Evolutionary conservation across 192 early-diverging fungal genomes (phyloP), one percentile per base, ranked within the genome.

Genomic region (Backusella liffmaniae): DNA sequence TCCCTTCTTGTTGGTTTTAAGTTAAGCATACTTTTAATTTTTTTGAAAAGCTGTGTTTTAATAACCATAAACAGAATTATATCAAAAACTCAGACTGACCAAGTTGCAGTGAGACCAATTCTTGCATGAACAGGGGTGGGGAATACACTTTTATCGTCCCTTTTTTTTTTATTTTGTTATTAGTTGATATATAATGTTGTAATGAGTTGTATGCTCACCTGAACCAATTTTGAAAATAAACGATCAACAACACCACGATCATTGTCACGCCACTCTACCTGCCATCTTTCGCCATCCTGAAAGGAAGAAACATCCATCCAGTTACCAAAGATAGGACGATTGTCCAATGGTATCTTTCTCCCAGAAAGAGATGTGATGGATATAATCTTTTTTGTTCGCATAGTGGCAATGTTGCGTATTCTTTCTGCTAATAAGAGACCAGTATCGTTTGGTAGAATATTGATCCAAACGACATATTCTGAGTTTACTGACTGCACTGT

Each of bases 381-480:
- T 13, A 81, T 18, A n/a, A 81, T 75, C 18, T 75, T 77, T 37
- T 73, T 36, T 4, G 80, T 81, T 30, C 80, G 53, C 29, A 77
- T 77, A 0, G 80, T 81, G 23, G 80, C 80, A 67, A 81, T 81
- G 6, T 51, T 67, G 34, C 77, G 76, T 16, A 81, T 81, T 39
- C 77, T 81, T 13, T 81, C 76, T 2, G 80, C 80, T 23, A 81
- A 51, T 3, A 76, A 72, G 21, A 73, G 5, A 5, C 80, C 80
- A 18, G 80, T 81, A 29, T 81, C 80, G 9, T 73, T 77, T 18
- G 80, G 80, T 75, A 59, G 29, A n/a, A 81, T 49, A 15, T 71
- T 65, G 30, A 81, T 81, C 80, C 80, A 81, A 8, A 81, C 80
- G 5, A 76, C 37, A 26, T 81, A 76, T 41, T 81, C 80, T 68